Conservation (phyloP, 306 rosid genomes). For the Citrullus amarus region DNA sequence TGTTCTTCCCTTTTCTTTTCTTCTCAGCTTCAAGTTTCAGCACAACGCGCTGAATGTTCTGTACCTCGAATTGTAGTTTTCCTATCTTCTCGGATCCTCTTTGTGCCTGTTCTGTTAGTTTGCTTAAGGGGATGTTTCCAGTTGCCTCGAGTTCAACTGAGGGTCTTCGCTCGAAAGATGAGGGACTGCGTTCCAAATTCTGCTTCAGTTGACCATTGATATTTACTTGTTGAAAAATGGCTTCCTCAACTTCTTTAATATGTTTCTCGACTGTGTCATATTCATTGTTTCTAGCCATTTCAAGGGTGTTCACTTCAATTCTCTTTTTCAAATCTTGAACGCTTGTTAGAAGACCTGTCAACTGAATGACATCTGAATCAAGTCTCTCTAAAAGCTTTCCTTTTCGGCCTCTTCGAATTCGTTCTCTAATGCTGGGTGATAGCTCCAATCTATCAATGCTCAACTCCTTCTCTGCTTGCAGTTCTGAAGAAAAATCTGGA, state of each 20-base stretch:
- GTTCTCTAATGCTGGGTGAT: constrained; percentile 30
- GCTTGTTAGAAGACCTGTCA: constrained; percentile 34
- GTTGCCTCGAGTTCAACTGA: constrained; percentile 33
- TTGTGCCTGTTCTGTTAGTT: constrained; percentile 54
- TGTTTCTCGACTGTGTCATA: constrained; percentile 58
- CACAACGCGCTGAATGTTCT: constrained; percentile 60
- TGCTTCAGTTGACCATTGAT: constrained; percentile 46
- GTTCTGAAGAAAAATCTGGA: constrained; percentile 38
- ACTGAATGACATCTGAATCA: constrained; percentile 56
- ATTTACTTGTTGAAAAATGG: constrained; percentile 46
- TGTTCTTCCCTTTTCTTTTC: constrained; percentile 41
- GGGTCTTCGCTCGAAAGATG: constrained; percentile 23
- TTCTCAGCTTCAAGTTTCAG: constrained; percentile 58
- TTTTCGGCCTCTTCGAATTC: constrained; percentile 42
- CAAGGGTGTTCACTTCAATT: constrained; percentile 43
- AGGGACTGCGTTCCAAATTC: constrained; percentile 39
- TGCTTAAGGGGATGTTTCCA: constrained; percentile 27
- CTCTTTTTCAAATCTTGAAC: constrained; percentile 53
- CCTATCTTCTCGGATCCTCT: constrained; percentile 71
- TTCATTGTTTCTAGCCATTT: constrained; percentile 34
- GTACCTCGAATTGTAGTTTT: constrained; percentile 71
- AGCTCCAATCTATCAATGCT: constrained; percentile 61
- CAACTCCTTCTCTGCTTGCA: constrained; percentile 57
- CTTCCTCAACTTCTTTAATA: constrained; percentile 60
- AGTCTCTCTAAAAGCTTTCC: constrained; percentile 67